phyloP scores from a whole-genome alignment of 129 eudicot genomes.

The Arctium lappa region DNA sequence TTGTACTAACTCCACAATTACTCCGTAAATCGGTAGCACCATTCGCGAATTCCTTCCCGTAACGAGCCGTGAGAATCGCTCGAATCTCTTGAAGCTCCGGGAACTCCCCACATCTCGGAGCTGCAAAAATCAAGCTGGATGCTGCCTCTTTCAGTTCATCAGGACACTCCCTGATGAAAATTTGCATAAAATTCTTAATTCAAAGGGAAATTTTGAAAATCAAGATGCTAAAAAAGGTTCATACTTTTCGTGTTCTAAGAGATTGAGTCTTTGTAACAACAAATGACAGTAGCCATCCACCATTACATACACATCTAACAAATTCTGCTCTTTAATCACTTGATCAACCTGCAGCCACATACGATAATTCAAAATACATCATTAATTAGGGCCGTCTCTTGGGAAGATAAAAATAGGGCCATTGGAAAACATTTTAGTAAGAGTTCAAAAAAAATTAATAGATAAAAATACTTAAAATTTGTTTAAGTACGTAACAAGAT shows the following conservation, averaged over 20 bases:
- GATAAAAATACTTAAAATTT: too few relatives aligned
- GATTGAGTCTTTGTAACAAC: conserved; percentile 52
- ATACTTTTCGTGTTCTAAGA: conserved; percentile 61
- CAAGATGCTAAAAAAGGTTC: neutral
- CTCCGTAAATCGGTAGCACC: conserved; percentile 59
- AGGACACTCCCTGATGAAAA: conserved; percentile 47
- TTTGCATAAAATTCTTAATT: neutral
- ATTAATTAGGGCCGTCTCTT: too few relatives aligned
- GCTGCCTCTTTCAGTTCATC: conserved; percentile 78
- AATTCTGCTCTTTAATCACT: conserved; percentile 84
- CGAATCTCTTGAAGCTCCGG: conserved; percentile 91
- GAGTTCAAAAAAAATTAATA: too few relatives aligned
- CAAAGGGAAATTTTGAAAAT: neutral
- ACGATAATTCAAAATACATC: neutral
- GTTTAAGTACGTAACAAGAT: too few relatives aligned
- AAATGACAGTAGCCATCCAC: conserved; percentile 62
- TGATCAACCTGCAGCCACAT: conserved; percentile 50
- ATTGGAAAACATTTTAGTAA: too few relatives aligned
- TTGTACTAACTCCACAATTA: conserved; percentile 71
- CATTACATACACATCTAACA: conserved; percentile 76
- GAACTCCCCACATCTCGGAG: conserved; percentile 90
- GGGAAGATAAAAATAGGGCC: too few relatives aligned
- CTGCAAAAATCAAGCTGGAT: conserved; percentile 63
- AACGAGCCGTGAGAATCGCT: conserved; percentile 49
- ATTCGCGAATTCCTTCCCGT: conserved; percentile 70